Base-by-base conservation (phyloP, 1,139 yeast genomes). In the Geotrichum cucujoidarum region DNA sequence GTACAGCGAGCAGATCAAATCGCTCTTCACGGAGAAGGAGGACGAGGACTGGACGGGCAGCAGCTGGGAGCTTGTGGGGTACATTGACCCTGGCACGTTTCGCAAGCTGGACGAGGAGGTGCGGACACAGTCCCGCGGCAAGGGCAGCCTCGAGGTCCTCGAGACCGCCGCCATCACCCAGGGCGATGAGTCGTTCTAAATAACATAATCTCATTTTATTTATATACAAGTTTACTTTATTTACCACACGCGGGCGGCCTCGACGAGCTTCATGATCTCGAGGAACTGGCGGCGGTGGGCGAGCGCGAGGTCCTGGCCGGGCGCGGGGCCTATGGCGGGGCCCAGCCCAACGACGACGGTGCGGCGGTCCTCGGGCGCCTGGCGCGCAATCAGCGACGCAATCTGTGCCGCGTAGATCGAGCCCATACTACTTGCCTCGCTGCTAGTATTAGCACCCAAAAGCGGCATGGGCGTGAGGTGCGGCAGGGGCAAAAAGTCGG, bases 31-130 rank as follows among this genome's bases (percentile, higher is more conserved):
- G 42, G 73, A 70, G 29, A 67, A 82, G 18, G 84, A 78, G 50
- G 76, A 73, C 22, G 83, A 80, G 55, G 73, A 70, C 34, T 68
- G 69, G 59, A 57, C 51, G 32, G 60, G 64, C 21, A 75, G 71
- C 47, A 64, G 70, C 32, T 81, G 83, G 77, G 84, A 80, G 57
- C 71, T 81, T 50, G 71, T 77, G 7, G 89, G 90, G 10, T 74
- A 86, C 40, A 86, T 92, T 32, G 97, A 92, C 65, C 98, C 98
- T 0, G 88, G 89, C 18, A 80, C 79, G 58, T 92, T 88, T 64
- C 77, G 92, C 57, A 79, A 72, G 16, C 71, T 85, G 47, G 83
- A 78, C 29, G 84, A 83, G 45, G 59, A 83, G 10, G 75, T 86
- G 13, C 77, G 75, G 47, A 59, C 69, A 18, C 80, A 81, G 30